Evolutionary conservation across 179 eudicot species (phyloP), one percentile per base, ranked within the genome.

Genomic region (Beta macrorhiza): DNA sequence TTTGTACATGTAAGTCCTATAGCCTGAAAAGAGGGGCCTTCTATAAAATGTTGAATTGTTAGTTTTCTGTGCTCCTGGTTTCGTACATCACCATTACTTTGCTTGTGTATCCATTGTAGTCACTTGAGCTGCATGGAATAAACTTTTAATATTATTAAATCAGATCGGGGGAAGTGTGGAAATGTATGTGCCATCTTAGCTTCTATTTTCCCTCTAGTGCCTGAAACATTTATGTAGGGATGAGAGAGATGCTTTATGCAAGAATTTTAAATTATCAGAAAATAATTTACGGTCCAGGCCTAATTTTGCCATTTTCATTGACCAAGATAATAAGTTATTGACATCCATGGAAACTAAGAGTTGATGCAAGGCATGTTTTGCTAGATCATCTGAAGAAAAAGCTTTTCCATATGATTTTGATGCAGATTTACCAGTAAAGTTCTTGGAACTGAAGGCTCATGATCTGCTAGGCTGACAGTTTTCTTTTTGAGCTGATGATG

Each of bases 1-100:
- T 78, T 19, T 82, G 84, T 84, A 84, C 80, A 84, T 81, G 87
- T 84, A 20, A 84, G 84, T 49, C 44, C 7, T 57, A 65, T 45
- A 49, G 9, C 53, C 53, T 9, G 53, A 9, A 37, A 49, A 49
- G 53, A 49, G 53, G 10, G 7, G 16, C 25, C 49, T 62, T 14
- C 25, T 62, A 56, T 37, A n/a, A 29, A 32, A 25, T 74, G 45
- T 17, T 17, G 8, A 37, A 57, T 14, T 7, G 12, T 20, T 45
- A 9, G 13, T 53, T 16, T 22, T 57, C 20, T 58, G 15, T 65
- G 11, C n/a, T 75, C 65, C 32, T 63, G 16, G 51, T 42, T 47
- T 49, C 0, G 6, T 47, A 9, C 16, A 7, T 11, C 13, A 75
- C 11, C 64, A 58, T 37, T 0, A 11, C 6, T 22, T 6, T 55